Evolutionary conservation across 106 monocot genomes (phyloP).

Genomic region (Hemerocallis citrina): DNA sequence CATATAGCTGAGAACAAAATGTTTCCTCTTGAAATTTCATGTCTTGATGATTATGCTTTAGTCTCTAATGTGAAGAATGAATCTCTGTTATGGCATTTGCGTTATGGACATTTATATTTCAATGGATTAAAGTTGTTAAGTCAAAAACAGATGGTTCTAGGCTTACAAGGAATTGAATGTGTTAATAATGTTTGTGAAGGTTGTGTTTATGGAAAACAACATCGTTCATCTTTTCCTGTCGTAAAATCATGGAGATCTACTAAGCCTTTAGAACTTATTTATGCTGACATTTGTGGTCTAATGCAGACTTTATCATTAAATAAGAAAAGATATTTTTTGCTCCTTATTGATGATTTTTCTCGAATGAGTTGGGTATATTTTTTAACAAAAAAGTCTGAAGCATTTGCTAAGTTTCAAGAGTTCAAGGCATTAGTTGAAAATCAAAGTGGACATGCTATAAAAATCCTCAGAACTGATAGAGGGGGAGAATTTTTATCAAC

Average conservation of each 20-base stretch:
- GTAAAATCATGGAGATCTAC: background rate
- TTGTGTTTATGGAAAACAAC: background rate
- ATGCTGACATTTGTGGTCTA: background rate
- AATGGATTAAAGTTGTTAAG: background rate
- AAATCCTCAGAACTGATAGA: background rate
- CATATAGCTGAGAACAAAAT: too few species aligned
- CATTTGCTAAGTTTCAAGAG: background rate
- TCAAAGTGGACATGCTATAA: background rate
- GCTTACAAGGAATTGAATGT: background rate
- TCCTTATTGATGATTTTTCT: constrained; percentile 7
- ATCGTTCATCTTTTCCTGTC: background rate
- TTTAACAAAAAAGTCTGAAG: background rate
- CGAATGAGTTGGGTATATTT: constrained; percentile 4
- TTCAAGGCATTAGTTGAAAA: constrained; percentile 7
- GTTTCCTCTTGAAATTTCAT: too few species aligned
- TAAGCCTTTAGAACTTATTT: background rate
- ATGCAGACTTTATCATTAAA: background rate
- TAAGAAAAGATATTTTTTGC: background rate
- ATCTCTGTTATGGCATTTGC: background rate
- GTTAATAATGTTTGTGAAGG: background rate
- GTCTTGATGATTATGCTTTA: too few species aligned
- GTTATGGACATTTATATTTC: background rate
- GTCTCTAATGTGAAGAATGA: too few species aligned
- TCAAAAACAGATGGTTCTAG: background rate
- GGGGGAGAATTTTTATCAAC: background rate